Evolutionary conservation across 2,329 filamentous ascomycete species (phyloP), one percentile per base, ranked within the genome.

Genomic region (Botrytis fragariae): DNA sequence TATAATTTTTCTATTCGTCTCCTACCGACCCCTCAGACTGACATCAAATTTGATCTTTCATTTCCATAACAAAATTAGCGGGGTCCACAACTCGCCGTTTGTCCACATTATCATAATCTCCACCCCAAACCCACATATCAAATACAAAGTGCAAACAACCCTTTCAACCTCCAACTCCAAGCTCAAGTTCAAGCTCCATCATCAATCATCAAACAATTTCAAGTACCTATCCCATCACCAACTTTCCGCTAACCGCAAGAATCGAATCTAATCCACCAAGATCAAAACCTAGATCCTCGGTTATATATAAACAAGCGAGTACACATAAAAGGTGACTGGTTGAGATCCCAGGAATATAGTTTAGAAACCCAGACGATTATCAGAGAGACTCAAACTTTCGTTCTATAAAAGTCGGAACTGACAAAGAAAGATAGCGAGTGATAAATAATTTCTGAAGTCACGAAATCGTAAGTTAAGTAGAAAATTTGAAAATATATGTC

Each of bases 381-480:
- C 10, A 59, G 29, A 18, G 54, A 9, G n/a, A 59, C 14, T 59
- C 54, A 4, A 9, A 1, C 1, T 1, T 59, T 35, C 18, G 3
- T 18, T 4, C 3, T 4, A 20, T 8, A 29, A 12, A 3, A 25
- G 1, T 25, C 4, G 22, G 9, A 25, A 5, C 1, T 48, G 0
- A 0, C 3, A 25, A 25, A 25, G 9, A 48, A 22, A 10, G 8
- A 48, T 4, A 45, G 3, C 9, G 4, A 51, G 10, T 51, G 10
- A 25, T 2, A n/a, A 0, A n/a, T 4, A 14, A 25, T 12, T 25
- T n/a, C 4, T 25, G 1, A 9, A 25, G 3, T 25, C 1, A 1
- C n/a, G 14, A 29, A 16, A 4, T 18, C 14, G 6, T 8, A 29
- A 29, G 0, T 57, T 5, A 29, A 18, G n/a, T 8, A 57, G 10